Base-by-base conservation (phyloP, 2,329 filamentous ascomycete species). In the Epicoccum sorghinum region DNA sequence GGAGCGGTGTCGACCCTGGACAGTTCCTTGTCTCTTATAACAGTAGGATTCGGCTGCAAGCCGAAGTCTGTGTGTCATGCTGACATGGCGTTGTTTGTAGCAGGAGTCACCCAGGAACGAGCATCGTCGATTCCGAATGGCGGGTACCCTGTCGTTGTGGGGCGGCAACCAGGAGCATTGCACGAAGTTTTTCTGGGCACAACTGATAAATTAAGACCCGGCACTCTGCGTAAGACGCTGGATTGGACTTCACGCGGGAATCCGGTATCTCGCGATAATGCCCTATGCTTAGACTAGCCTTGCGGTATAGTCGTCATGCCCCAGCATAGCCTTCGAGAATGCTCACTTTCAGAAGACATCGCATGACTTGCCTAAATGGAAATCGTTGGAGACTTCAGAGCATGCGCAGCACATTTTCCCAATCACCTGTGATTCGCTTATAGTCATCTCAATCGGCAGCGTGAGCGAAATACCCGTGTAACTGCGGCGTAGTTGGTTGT, bases 1-100 rank as follows among this genome's bases (percentile, higher is more conserved):
- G 36, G 23, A 32, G 41, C 52, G 52, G 42, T 37, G 38, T 42
- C 37, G 25, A 46, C 29, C 52, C 36, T 47, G 32, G 37, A 36
- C 18, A 23, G 10, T 41, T 41, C 10, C 35, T 32, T 25, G 27
- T 23, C 23, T 49, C 18, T 18, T 18, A 18, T 18, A 18, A 18
- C 18, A 18, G 30, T 49, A 7, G 25, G 25, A 38, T n/a, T 47
- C 30, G 22, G 35, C 42, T 42, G n/a, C n/a, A 23, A 42, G 10
- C 24, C 37, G n/a, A 32, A 14, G 13, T 27, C 36, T 44, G 27
- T n/a, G 37, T 43, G 37, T 25, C 42, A 55, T 23, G n/a, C 40
- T 54, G 35, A 46, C 45, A 33, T 37, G 24, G 32, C 25, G 9
- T 18, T 36, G 29, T 29, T 40, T 32, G 35, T 33, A 29, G 49